Base-by-base conservation (phyloP, 306 rosid genomes). In the Sindora glabra region DNA sequence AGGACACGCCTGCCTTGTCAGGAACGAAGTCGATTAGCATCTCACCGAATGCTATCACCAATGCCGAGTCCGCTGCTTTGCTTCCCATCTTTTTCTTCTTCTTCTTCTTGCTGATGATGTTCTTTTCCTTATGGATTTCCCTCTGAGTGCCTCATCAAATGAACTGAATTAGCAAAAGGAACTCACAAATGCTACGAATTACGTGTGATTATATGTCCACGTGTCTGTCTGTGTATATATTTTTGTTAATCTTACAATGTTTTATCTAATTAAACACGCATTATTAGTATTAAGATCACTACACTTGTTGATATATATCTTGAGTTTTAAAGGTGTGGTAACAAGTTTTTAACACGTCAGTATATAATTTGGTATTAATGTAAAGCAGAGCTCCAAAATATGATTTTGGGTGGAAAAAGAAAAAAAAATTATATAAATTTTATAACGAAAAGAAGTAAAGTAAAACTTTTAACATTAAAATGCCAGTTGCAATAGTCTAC, bases 1-100 rank as follows among this genome's bases (percentile, higher is more conserved):
- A 67, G 53, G 90, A 78, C 2, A 84, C 87, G 17, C 90, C 90
- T 2, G 85, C 11, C 1, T 60, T 56, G 58, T 75, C 82, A 0
- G 90, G 90, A 64, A 84, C 87, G 50, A 84, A 84, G 69, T 84
- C 90, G 4, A 84, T 84, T 0, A 84, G 80, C 90, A 84, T 84
- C 77, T 84, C 90, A 3, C 87, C 87, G n/a, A 81, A 84, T 21
- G 87, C 33, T 32, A 81, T 78, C 24, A 81, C 69, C 27, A 74
- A n/a, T 11, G 70, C n/a, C n/a, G 33, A 45, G 68, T 62, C 46
- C n/a, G 1, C 25, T 77, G 82, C 48, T 19, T 32, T 24, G n/a
- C n/a, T n/a, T 29, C 73, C 5, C 89, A 79, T 83, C 54, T 40
- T 58, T 33, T 59, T 10, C 41, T 46, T 12, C 33, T 8, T 65